Evolutionary conservation across 78 protist species (phyloP).

Genomic region (Dictyostelium citrinum): DNA sequence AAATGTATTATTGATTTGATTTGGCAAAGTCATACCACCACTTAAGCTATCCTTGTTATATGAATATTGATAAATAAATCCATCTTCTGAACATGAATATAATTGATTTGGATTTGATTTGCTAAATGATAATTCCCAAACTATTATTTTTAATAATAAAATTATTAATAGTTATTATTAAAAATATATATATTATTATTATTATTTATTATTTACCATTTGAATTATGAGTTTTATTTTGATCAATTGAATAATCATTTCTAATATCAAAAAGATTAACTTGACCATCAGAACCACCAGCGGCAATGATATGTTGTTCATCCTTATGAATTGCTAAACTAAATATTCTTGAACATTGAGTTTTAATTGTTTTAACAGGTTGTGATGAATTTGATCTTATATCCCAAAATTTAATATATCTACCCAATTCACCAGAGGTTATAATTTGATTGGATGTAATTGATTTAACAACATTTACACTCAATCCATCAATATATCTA

Average conservation of each 20-base stretch:
- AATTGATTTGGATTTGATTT: conserved; percentile 52
- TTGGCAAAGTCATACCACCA: not conserved
- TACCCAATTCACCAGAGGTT: conserved; percentile 32
- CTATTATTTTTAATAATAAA: not conserved
- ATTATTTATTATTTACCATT: conserved; percentile 3
- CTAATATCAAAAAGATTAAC: conserved; percentile 59
- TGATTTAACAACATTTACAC: conserved; percentile 20
- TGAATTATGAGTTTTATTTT: conserved; percentile 36
- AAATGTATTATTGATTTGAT: not conserved
- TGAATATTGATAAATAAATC: conserved; percentile 24
- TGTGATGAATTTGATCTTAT: not conserved
- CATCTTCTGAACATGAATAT: conserved; percentile 74
- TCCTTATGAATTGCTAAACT: conserved; percentile 46
- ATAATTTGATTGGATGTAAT: conserved; percentile 22
- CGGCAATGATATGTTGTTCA: conserved; percentile 46
- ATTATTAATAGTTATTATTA: not conserved
- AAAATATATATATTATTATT: not conserved
- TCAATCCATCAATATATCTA: conserved; percentile 55
- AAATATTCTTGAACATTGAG: not conserved
- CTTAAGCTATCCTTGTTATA: conserved; percentile 7
- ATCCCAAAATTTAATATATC: conserved; percentile 51
- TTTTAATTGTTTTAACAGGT: conserved; percentile 40
- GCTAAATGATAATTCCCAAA: conserved; percentile 67
- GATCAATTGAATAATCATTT: conserved; percentile 66
- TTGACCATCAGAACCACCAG: conserved; percentile 56